A percentile compares a stretch with the other conserved stretches of the same genome.
phyloP scores from a whole-genome alignment of 257 asterid genomes.

The Primulina tabacum region DNA sequence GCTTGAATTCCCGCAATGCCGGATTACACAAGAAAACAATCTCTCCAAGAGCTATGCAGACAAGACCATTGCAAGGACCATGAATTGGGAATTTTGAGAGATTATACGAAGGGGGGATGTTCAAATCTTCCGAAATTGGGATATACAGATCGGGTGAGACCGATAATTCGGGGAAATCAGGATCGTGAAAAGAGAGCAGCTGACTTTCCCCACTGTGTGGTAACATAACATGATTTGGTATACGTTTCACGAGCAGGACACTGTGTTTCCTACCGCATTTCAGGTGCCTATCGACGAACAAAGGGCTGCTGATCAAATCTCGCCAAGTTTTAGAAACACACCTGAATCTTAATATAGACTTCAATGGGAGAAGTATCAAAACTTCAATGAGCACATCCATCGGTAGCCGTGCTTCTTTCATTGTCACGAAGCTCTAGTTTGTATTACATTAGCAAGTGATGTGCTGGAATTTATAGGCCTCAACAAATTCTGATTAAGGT shows the following conservation, averaged over 20 bases:
- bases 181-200: too few relatives aligned
- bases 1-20: constrained; percentile 4
- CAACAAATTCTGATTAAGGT: too few relatives aligned
- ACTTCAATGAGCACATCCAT: not conserved
- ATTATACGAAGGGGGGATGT: too few relatives aligned
- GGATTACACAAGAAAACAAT: not conserved
- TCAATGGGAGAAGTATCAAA: not conserved
- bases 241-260: not conserved
- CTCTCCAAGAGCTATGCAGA: not conserved
- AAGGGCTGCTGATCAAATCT: not conserved
- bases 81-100: not conserved
- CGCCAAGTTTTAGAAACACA: constrained; percentile 1
- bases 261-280: too few relatives aligned
- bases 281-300: not conserved
- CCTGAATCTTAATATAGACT: not conserved
- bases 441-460: too few relatives aligned
- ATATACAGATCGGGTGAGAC: too few relatives aligned
- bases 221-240: too few relatives aligned
- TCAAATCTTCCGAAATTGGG: too few relatives aligned
- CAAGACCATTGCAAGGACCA: not conserved
- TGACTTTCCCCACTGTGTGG: not conserved
- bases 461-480: too few relatives aligned
- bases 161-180: too few relatives aligned
- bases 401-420: not conserved
- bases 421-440: too few relatives aligned